Conservation (phyloP, 1,284 basidiomycete species). For the Cryptococcus sp. region DNA sequence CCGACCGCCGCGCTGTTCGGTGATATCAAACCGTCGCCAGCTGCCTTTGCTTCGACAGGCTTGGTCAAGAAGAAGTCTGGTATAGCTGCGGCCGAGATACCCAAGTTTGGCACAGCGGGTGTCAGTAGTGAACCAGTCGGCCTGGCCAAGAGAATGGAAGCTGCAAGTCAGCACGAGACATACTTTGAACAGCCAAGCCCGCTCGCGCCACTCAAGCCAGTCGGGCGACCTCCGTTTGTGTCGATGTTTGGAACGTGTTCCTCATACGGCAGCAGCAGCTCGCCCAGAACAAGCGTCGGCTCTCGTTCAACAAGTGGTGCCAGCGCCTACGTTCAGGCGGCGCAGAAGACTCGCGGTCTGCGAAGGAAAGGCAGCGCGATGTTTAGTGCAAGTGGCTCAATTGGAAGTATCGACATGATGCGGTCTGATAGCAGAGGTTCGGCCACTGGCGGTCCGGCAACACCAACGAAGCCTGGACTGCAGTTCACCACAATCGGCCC, state of each 20-base stretch:
- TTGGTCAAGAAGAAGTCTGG: conserved; percentile 50
- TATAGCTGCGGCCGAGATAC: conserved; percentile 29
- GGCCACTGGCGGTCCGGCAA: conserved; percentile 35
- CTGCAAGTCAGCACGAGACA: conserved; percentile 10
- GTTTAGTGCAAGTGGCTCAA: conserved; percentile 41
- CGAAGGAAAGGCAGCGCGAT: conserved; percentile 50
- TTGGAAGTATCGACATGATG: conserved; percentile 38
- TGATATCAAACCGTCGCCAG: conserved; percentile 48
- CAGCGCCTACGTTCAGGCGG: conserved; percentile 25
- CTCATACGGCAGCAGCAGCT: conserved; percentile 5
- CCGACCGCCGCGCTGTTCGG: conserved; percentile 42
- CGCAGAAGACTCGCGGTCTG: conserved; percentile 39
- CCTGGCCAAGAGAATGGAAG: conserved; percentile 15
- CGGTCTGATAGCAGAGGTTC: conserved; percentile 19
- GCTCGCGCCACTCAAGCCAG: conserved; percentile 21
- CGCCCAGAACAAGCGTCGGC: conserved; percentile 12
- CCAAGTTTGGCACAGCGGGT: conserved; percentile 30
- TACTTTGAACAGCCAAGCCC: conserved; percentile 19
- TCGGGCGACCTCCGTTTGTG: conserved; percentile 7
- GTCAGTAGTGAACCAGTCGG: conserved; percentile 22
- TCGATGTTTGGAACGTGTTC: conserved; percentile 17
- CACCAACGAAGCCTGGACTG: conserved; percentile 40
- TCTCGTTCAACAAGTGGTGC: conserved; percentile 22
- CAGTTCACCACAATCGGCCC: conserved; percentile 31
- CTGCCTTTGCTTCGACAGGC: conserved; percentile 51